Evolutionary conservation across 768 basidiomycete species (phyloP).

Genomic region (Suillus discolor): DNA sequence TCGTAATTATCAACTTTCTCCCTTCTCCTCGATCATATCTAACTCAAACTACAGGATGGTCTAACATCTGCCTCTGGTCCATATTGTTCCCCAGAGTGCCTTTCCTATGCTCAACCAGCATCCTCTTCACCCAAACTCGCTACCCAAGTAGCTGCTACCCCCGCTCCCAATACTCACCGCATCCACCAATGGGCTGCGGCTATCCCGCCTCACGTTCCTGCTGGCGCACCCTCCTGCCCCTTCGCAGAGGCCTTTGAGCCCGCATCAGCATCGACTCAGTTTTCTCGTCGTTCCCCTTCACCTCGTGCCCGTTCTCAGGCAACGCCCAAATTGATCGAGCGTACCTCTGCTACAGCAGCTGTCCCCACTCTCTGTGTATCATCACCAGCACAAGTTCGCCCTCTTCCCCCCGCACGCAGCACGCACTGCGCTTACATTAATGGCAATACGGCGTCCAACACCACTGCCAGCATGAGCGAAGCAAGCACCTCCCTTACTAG

Average conservation of each 20-base stretch:
- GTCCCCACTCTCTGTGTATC: slow-evolving; percentile 55
- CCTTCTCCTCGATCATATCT: slow-evolving; percentile 5
- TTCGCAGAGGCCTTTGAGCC: slow-evolving; percentile 22
- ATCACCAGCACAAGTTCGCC: slow-evolving; percentile 36
- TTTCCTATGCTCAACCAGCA: slow-evolving; percentile 40
- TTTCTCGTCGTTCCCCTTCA: slow-evolving; percentile 5
- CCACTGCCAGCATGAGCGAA: slow-evolving; percentile 35
- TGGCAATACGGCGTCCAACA: slow-evolving; percentile 32
- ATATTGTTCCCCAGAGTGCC: slow-evolving; percentile 59
- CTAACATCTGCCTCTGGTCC: slow-evolving; percentile 34
- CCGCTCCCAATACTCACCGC: slow-evolving; percentile 15
- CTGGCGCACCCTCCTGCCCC: slow-evolving; percentile 31
- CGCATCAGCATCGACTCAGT: slow-evolving; percentile 7
- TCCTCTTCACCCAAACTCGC: slow-evolving; percentile 19
- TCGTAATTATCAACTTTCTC: slow-evolving; percentile 43
- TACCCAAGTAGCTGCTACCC: neutral
- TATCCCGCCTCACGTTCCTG: slow-evolving; percentile 34
- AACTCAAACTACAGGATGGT: slow-evolving; percentile 22
- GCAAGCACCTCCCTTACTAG: slow-evolving; percentile 57
- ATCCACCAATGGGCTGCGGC: slow-evolving; percentile 34
- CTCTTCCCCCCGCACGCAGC: slow-evolving; percentile 31
- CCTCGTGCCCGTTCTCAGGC: slow-evolving; percentile 25
- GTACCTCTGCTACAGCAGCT: slow-evolving; percentile 31
- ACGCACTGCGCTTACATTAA: slow-evolving; percentile 36
- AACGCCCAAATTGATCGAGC: slow-evolving; percentile 38